Conservation (phyloP, 1,284 basidiomycete genomes). For the Pholiota adiposa region DNA sequence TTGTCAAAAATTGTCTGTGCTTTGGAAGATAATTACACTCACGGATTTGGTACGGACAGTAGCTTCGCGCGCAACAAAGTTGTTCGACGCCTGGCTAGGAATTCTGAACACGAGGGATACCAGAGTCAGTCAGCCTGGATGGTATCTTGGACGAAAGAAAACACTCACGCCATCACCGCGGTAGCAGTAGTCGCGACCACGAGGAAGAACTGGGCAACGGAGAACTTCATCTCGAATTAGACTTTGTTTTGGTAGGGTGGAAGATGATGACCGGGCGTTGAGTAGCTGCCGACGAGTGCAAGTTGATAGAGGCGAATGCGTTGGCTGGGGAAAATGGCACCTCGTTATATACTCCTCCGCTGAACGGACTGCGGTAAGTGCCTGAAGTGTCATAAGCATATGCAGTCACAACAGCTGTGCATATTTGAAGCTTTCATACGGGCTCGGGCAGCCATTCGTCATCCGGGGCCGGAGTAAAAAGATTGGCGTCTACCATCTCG, state of each 20-base stretch:
- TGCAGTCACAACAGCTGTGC: not conserved
- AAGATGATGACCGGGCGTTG: not conserved
- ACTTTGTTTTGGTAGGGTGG: not conserved
- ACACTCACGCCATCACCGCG: constrained; percentile 10
- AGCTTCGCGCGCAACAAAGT: not conserved
- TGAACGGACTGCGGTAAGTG: not conserved
- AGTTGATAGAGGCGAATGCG: not conserved
- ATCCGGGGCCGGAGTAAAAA: not conserved
- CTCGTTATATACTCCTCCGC: not conserved
- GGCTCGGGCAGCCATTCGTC: not conserved
- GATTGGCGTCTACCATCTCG: not conserved
- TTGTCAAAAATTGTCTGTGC: not conserved
- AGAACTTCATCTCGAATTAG: not conserved
- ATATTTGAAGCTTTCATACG: not conserved
- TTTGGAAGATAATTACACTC: not conserved
- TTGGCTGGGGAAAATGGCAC: not conserved
- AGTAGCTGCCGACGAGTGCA: not conserved
- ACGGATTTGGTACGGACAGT: not conserved
- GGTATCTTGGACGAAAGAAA: not conserved
- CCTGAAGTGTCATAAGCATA: not conserved
- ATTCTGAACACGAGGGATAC: not conserved
- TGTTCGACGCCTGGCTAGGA: not conserved
- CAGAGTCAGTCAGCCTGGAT: not conserved
- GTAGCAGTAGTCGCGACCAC: constrained; percentile 10
- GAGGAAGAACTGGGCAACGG: constrained; percentile 6